These are phyloP conservation scores for Mycotypha africana DNA, from an alignment of 371 early-diverging fungal species.

Conservation along the genomic window DNA sequence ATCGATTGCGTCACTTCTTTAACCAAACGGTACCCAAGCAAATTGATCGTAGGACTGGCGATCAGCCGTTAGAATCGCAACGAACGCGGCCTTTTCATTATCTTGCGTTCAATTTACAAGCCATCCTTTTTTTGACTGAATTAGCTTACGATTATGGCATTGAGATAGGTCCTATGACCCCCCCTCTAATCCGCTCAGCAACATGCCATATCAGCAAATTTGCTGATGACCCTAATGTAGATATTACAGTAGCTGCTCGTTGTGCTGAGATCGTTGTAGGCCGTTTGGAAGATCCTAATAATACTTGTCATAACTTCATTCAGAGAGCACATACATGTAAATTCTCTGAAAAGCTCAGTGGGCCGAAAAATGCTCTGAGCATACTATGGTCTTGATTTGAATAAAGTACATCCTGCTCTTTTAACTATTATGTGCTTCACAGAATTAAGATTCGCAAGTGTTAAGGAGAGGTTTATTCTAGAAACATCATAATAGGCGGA, in stretches of 20 bases:
- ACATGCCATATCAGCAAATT: constrained; percentile 12
- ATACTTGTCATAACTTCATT: constrained; percentile 13
- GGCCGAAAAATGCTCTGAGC: constrained; percentile 25
- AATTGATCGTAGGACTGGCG: constrained; percentile 21
- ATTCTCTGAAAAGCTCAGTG: constrained; percentile 17
- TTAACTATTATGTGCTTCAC: no score
- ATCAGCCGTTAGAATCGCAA: constrained; percentile 33
- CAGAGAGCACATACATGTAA: constrained; percentile 13
- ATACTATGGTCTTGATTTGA: constrained; percentile 18
- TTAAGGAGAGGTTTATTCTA: no score
- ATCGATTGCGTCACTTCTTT: constrained; percentile 7
- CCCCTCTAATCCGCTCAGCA: constrained; percentile 14
- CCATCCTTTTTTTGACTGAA: constrained; percentile 24
- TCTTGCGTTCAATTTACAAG: constrained; percentile 36
- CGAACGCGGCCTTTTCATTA: constrained; percentile 37
- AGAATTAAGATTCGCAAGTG: no score
- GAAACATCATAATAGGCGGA: no score
- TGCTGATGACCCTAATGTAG: constrained; percentile 15
- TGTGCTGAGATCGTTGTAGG: constrained; percentile 17
- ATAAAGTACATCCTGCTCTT: no score
- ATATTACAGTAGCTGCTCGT: constrained; percentile 27
- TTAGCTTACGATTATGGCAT: constrained; percentile 12
- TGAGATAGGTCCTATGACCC: constrained; percentile 2
- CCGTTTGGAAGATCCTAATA: constrained; percentile 4
- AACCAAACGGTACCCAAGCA: constrained; percentile 15